Evolutionary conservation across 371 early-diverging fungal species (phyloP), one percentile per base, ranked within the genome.

Genomic region (Mortierella sp.): DNA sequence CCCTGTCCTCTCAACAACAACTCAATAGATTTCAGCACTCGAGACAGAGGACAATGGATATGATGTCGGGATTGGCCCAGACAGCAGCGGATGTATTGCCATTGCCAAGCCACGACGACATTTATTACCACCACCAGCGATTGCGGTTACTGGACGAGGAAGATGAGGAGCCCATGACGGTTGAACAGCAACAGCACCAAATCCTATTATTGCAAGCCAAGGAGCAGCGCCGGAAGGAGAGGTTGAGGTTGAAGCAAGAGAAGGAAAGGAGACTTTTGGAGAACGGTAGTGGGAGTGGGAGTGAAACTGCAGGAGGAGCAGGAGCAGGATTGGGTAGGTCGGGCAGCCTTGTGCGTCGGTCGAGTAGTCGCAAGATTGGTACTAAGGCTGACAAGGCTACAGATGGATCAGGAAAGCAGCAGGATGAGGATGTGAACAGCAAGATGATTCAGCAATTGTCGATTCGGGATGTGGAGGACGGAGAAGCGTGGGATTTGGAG

Each of bases 121-220:
- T 85, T 42, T 85, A 85, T 70, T 85, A 85, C 70, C 85, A 85
- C 47, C 85, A 85, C 50, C 85, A 85, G 42, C 76, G 85, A 38
- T 48, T 85, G 77, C 76, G 79, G 19, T 75, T 85, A 24, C 50
- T 85, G 72, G 85, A 85, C 14, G 85, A 85, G 48, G 82, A 79
- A 44, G 85, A 81, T 1, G 85, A 84, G 26, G 70, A 63, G 48
- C 38, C 50, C 11, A 31, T 70, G 50, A 44, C 63, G 42, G 34
- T 28, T 16, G 72, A 73, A 28, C 76, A 76, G 50, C 79, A 68
- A 71, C 79, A 76, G 26, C 72, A 79, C 13, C 60, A 28, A 6
- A 57, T 57, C 6, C 73, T 14, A 31, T 65, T 54, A 58, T 71
- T 74, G 28, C 81, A 78, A 9, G 72, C 48, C 45, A 72, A 78